Percentiles rank a stretch among this genome's conserved stretches.
Evolutionary conservation across 2,329 filamentous ascomycete species (phyloP).

Genomic region (Penicillium rolfsii): DNA sequence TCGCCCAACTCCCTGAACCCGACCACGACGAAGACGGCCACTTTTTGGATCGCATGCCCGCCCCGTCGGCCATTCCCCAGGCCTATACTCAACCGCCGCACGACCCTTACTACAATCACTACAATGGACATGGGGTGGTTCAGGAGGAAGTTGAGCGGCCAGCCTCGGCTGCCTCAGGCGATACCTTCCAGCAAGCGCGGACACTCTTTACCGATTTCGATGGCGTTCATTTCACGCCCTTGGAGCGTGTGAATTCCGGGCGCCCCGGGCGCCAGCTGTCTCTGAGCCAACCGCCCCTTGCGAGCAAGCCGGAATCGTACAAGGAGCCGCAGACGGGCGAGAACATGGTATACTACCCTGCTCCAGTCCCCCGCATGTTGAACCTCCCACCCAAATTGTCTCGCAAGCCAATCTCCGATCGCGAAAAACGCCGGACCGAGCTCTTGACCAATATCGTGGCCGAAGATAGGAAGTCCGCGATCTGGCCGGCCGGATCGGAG

Average conservation of each 20-base stretch:
- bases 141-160: constrained; percentile 37
- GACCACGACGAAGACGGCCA: constrained; percentile 37
- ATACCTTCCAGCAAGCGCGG: constrained; percentile 51
- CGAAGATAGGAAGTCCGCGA: constrained; percentile 57
- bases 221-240: constrained; percentile 50
- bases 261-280: constrained; percentile 43
- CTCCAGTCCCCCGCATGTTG: constrained; percentile 89
- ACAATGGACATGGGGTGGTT: constrained; percentile 16
- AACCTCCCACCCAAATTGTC: constrained; percentile 89
- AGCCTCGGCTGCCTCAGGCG: constrained; percentile 46
- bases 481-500: constrained; percentile 44
- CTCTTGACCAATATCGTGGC: constrained; percentile 66
- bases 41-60: constrained; percentile 26
- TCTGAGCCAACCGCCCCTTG: constrained; percentile 45
- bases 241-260: constrained; percentile 27
- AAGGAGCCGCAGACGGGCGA: constrained; percentile 61
- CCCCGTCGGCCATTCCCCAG: constrained; percentile 15
- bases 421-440: constrained; percentile 74
- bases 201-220: constrained; percentile 54
- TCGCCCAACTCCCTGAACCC: constrained; percentile 47
- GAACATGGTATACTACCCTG: constrained; percentile 92
- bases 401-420: constrained; percentile 65
- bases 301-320: constrained; percentile 43
- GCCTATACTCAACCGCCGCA: constrained; percentile 16
- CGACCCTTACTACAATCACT: constrained; percentile 24